phyloP scores from a whole-genome alignment of 306 rosid species.

The Benincasa hispida region DNA sequence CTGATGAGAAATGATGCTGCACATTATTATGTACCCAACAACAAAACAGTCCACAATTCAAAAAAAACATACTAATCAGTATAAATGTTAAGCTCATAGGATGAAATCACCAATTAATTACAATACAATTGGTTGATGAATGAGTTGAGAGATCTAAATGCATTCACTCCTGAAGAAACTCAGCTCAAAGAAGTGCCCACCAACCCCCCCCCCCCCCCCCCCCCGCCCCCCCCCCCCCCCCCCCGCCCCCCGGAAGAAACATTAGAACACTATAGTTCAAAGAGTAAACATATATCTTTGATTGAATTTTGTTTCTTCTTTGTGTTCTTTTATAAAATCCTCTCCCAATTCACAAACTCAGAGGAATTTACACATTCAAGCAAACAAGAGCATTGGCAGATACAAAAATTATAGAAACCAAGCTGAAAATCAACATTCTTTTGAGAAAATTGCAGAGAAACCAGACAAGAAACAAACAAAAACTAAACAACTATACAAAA shows the following conservation, averaged over 20 bases:
- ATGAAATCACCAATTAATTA: not conserved
- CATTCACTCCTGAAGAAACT: not conserved
- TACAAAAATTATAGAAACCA: not conserved
- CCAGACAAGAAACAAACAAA: not conserved
- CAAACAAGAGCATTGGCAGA: conserved; percentile 15
- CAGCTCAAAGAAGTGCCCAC: not conserved
- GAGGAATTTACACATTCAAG: conserved; percentile 18
- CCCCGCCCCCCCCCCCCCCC: not conserved
- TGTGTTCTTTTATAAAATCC: conserved; percentile 9
- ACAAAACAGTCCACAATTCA: not conserved
- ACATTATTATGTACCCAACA: not conserved
- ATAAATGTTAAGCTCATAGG: not conserved
- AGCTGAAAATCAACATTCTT: not conserved
- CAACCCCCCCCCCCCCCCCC: not conserved
- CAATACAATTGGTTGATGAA: not conserved
- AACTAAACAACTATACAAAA: conserved; percentile 9
- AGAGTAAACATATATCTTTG: conserved; percentile 10
- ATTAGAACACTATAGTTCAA: conserved; percentile 16
- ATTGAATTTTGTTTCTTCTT: conserved; percentile 7
- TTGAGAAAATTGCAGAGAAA: not conserved
- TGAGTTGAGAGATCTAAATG: not conserved
- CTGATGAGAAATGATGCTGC: not conserved
- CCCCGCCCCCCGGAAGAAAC: no score
- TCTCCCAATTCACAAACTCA: conserved; percentile 11
- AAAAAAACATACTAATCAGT: not conserved